Percentiles rank a stretch among this genome's conserved stretches.
Conservation (phyloP, 192 early-diverging fungal species). For the Chytriomyces sp. region DNA sequence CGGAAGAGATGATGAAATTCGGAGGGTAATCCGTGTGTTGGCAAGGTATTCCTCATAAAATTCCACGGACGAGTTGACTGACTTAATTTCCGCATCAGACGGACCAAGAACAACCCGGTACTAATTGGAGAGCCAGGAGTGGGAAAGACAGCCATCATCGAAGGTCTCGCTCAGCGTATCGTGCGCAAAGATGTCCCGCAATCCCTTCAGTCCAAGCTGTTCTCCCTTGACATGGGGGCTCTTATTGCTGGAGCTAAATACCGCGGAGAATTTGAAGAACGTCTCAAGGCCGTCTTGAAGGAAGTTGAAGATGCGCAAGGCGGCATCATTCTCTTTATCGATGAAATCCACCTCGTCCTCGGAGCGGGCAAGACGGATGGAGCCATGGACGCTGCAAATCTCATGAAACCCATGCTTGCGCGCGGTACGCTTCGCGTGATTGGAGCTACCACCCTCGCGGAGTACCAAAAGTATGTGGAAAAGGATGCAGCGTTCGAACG, state of each 20-base stretch:
- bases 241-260: constrained; percentile 91
- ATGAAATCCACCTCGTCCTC: constrained; percentile 94
- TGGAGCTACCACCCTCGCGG: constrained; percentile 93
- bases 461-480: constrained; percentile 93
- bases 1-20: constrained; percentile 95
- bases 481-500: constrained; percentile 85
- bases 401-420: constrained; percentile 97
- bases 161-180: constrained; percentile 95
- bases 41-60: constrained; percentile 47
- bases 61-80: not conserved
- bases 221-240: constrained; percentile 95
- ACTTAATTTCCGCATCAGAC: constrained; percentile 16
- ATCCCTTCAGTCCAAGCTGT: constrained; percentile 78
- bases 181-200: constrained; percentile 89
- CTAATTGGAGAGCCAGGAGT: constrained; percentile 82
- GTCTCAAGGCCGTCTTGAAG: constrained; percentile 93
- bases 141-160: constrained; percentile 82
- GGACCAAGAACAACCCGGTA: constrained; percentile 91
- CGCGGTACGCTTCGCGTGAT: constrained; percentile 94
- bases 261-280: constrained; percentile 97
- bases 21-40: constrained; percentile 91
- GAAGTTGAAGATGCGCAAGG: constrained; percentile 90
- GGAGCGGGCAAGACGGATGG: constrained; percentile 92
- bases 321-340: constrained; percentile 94
- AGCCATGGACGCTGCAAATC: constrained; percentile 94